Evolutionary conservation across 2,329 filamentous ascomycete genomes (phyloP).

Genomic region (Diaporthe citrichinensis): DNA sequence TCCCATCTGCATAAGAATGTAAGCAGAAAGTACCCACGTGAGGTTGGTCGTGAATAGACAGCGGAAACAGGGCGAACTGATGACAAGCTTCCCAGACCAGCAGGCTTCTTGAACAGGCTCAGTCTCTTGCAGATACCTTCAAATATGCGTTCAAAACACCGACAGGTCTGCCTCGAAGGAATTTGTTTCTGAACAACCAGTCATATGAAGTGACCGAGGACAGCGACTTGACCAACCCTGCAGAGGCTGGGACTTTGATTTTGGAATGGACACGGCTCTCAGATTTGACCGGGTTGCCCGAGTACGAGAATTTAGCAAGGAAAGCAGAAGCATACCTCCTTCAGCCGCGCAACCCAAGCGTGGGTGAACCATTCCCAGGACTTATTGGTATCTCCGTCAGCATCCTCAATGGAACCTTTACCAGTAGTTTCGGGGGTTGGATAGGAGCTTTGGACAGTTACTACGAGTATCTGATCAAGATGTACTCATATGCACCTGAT

Average conservation of each 20-base stretch:
- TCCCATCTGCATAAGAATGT: conserved; percentile 9
- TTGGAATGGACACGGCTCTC: conserved; percentile 30
- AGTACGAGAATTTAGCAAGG: conserved; percentile 25
- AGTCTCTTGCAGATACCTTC: conserved; percentile 25
- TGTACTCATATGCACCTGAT: conserved; percentile 33
- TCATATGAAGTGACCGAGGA: conserved; percentile 10
- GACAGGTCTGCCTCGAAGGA: conserved; percentile 8
- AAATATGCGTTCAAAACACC: conserved; percentile 30
- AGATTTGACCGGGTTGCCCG: conserved; percentile 13
- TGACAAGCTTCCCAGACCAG: not conserved
- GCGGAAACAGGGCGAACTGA: no score
- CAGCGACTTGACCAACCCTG: conserved; percentile 1
- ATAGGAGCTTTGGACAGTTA: conserved; percentile 26
- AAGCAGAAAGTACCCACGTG: not conserved
- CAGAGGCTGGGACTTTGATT: conserved; percentile 21
- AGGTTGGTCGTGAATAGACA: not conserved
- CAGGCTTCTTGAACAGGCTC: conserved; percentile 27
- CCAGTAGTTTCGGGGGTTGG: conserved; percentile 24
- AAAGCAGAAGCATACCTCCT: conserved; percentile 2
- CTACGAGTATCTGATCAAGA: conserved; percentile 32
- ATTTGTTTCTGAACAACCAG: conserved; percentile 25
- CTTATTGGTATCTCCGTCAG: conserved; percentile 15
- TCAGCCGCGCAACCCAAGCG: not conserved
- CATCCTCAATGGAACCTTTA: conserved; percentile 1
- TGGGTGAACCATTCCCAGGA: conserved; percentile 17